Percentiles rank a stretch among this genome's conserved stretches.
Evolutionary conservation across 208 protist species (phyloP).

Genomic region (Acanthamoeba culbertsoni): DNA sequence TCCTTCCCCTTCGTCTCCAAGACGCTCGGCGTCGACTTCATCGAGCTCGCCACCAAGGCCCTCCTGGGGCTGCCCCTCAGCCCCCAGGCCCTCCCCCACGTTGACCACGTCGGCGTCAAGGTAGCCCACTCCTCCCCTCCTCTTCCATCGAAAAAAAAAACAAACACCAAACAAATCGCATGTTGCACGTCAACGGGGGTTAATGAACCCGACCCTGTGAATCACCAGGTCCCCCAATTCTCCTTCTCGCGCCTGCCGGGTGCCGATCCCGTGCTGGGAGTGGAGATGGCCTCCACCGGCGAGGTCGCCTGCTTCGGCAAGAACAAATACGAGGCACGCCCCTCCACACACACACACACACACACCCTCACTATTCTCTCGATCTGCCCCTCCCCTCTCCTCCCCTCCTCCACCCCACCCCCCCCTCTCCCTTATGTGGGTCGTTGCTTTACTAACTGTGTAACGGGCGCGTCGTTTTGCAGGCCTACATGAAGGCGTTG

Average conservation of each 20-base stretch:
- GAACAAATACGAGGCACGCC: constrained; percentile 79
- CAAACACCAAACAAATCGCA: background rate
- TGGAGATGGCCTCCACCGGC: constrained; percentile 95
- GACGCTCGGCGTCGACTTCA: constrained; percentile 95
- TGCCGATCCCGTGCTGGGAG: constrained; percentile 96
- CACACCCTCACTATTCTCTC: too few relatives aligned
- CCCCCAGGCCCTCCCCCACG: constrained; percentile 2
- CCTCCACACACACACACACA: background rate
- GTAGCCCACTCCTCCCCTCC: background rate
- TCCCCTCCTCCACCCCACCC: too few relatives aligned
- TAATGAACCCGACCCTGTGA: too few relatives aligned
- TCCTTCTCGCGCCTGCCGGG: constrained; percentile 96
- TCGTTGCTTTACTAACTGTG: background rate
- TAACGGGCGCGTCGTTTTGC: too few relatives aligned
- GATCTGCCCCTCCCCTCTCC: too few relatives aligned
- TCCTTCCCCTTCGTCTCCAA: constrained; percentile 98
- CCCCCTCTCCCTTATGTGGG: too few relatives aligned
- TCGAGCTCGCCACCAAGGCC: constrained; percentile 86
- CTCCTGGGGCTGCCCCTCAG: constrained; percentile 64
- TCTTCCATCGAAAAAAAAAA: background rate
- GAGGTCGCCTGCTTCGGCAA: constrained; percentile 85
- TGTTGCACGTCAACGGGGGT: too few relatives aligned
- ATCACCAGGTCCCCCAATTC: constrained; percentile 96
- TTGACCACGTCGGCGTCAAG: constrained; percentile 71
- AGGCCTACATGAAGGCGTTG: constrained; percentile 86